phyloP scores from a whole-genome alignment of 2,329 filamentous ascomycete genomes.

The Penicillium italicum region DNA sequence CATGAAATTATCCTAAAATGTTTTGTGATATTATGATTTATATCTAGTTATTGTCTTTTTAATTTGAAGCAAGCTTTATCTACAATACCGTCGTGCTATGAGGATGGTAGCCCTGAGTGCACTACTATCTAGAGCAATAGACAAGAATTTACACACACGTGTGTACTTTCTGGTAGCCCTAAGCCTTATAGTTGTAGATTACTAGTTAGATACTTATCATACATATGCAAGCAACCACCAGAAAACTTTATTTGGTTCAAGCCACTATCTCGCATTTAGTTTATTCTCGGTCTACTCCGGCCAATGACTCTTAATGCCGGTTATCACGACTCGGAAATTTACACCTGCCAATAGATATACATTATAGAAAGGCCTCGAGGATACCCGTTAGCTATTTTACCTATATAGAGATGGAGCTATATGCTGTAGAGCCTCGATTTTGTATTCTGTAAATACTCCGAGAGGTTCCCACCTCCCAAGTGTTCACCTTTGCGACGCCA shows the following conservation, averaged over 20 bases:
- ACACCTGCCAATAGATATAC: background rate
- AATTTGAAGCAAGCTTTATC: background rate
- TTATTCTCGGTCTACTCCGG: background rate
- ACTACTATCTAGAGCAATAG: too few relatives aligned
- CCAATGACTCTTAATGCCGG: background rate
- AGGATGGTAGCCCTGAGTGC: background rate
- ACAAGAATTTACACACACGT: background rate
- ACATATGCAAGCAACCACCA: too few relatives aligned
- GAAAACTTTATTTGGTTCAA: background rate
- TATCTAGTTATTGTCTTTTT: background rate
- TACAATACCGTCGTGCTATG: background rate
- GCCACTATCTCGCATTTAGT: background rate
- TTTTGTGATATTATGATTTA: too few relatives aligned
- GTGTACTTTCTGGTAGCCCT: too few relatives aligned
- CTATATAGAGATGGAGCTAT: too few relatives aligned
- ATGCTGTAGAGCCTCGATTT: too few relatives aligned
- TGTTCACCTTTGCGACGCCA: background rate
- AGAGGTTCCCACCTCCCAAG: background rate
- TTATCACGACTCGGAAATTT: background rate
- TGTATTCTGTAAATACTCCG: background rate
- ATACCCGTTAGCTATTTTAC: background rate
- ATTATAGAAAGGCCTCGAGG: too few relatives aligned
- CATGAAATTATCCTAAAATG: background rate
- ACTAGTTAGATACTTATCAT: too few relatives aligned
- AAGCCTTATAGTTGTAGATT: background rate